Evolutionary conservation across 2,329 filamentous ascomycete genomes (phyloP), one percentile per base, ranked within the genome.

Genomic region (Xylaria sp.): DNA sequence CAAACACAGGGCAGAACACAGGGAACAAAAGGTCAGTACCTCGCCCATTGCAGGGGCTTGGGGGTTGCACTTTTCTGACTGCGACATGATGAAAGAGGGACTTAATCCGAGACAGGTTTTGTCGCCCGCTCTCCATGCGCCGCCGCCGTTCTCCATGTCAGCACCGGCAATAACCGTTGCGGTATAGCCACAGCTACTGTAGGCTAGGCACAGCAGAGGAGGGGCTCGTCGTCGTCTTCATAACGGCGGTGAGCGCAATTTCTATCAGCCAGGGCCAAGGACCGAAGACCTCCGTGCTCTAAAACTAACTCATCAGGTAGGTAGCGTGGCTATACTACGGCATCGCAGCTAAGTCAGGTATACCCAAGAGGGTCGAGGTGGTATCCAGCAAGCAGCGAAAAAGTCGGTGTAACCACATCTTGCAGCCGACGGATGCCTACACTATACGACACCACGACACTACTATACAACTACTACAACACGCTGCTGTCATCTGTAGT

Each of bases 321-420:
- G 63, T 65, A 58, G 56, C 18, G 34, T 37, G 7, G 34, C 34
- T 9, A 8, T 37, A 18, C 41, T 18, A n/a, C 18, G 18, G 41
- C 18, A 46, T 7, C 18, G 25, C 32, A 46, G 15, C 23, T n/a
- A 61, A 39, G 48, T 55, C 34, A 46, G 52, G 52, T 32, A 51
- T 41, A 61, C 58, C 41, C 54, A 60, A 68, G 54, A 32, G 37
- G n/a, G 37, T 2, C 48, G 32, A 63, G 46, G 63, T 67, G 56
- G 41, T 48, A 61, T 46, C 56, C 41, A 46, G 54, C 59, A 48
- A 63, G 56, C 56, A 41, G 57, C 60, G 63, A 60, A 65, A 71
- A 63, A 70, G 68, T 70, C 68, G 67, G 70, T 72, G 64, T 72
- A 72, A 68, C 68, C 65, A 65, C 65, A 63, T 70, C 64, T 66